These are phyloP conservation scores for Jackrogersella minutella DNA, from an alignment of 495 filamentous ascomycete genomes.

Conservation along the genomic window DNA sequence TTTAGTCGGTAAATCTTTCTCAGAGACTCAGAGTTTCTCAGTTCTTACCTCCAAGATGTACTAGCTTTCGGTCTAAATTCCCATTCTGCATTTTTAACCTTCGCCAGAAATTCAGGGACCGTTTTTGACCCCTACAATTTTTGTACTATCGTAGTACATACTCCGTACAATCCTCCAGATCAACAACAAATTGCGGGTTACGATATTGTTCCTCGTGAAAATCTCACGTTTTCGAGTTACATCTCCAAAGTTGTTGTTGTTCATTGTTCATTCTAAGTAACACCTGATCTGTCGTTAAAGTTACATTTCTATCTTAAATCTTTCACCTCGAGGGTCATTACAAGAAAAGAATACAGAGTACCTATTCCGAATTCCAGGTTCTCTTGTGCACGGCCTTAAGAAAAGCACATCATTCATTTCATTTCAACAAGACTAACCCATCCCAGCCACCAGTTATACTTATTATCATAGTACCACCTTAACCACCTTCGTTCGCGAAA, in stretches of 20 bases:
- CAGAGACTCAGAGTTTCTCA: background rate
- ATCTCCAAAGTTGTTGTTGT: too few relatives aligned
- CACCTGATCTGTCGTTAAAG: too few relatives aligned
- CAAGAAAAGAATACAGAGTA: too few relatives aligned
- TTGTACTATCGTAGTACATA: too few relatives aligned
- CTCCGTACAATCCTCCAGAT: too few relatives aligned
- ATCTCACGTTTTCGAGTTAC: slow-evolving; percentile 7
- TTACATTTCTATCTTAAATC: too few relatives aligned
- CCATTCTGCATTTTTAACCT: too few relatives aligned
- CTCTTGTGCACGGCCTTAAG: slow-evolving; percentile 34
- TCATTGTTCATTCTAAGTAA: too few relatives aligned
- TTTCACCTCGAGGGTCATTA: too few relatives aligned
- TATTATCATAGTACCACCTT: slow-evolving; percentile 7
- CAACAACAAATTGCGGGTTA: background rate
- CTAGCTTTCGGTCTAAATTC: too few relatives aligned
- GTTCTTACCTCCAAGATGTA: slow-evolving; percentile 11
- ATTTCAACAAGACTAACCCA: slow-evolving; percentile 24
- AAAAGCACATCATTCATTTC: slow-evolving; percentile 42
- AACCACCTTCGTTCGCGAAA: slow-evolving; percentile 26
- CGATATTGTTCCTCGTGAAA: background rate
- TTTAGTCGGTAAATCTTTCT: slow-evolving; percentile 27
- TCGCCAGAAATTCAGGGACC: slow-evolving; percentile 27
- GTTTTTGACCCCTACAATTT: slow-evolving; percentile 14
- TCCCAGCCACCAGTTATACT: too few relatives aligned
- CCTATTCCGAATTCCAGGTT: slow-evolving; percentile 27